Evolutionary conservation across 192 early-diverging fungal genomes (phyloP), one percentile per base, ranked within the genome.

Genomic region (Coemansia sp.): DNA sequence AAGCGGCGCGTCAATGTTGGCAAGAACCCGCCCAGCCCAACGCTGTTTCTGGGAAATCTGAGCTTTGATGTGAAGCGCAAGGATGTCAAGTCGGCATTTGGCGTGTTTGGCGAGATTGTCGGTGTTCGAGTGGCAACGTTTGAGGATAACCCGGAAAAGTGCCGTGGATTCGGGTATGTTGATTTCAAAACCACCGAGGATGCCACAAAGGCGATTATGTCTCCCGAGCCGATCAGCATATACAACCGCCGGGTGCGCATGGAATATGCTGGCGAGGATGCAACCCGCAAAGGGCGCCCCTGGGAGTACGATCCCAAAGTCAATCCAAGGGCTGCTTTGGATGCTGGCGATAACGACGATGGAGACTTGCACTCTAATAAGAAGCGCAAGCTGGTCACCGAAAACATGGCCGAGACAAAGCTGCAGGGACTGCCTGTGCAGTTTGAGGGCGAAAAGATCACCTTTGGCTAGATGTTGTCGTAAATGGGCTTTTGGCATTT

Each of bases 131-230:
- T 92, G 60, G 88, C 87, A 2, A 89, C 90, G 1, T 92, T 92
- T 61, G 86, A 92, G 65, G 90, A 92, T 65, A 84, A 82, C 42
- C 76, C 84, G 51, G 88, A 88, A 65, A 91, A 90, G 69, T 90
- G 88, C 84, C 90, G 90, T 78, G 90, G 90, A 19, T 91, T 91
- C 65, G 90, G 77, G 2, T 91, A 91, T 63, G 79, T 91, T 62
- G 89, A 92, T 56, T 92, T 85, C 48, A 84, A 81, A 63, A 77
- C 71, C 40, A 83, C 85, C 0, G 90, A 87, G 45, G 86, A 84
- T 37, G 88, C 90, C 3, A 87, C 88, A 22, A 78, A 83, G 46
- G 90, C 90, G 6, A 63, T 92, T 66, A 84, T 83, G 63, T 77
- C 86, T 16, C 75, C 82, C 4, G 76, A 87, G 19, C 83, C 83